Evolutionary conservation across 2,329 filamentous ascomycete species (phyloP).

Genomic region (Alternaria panax): DNA sequence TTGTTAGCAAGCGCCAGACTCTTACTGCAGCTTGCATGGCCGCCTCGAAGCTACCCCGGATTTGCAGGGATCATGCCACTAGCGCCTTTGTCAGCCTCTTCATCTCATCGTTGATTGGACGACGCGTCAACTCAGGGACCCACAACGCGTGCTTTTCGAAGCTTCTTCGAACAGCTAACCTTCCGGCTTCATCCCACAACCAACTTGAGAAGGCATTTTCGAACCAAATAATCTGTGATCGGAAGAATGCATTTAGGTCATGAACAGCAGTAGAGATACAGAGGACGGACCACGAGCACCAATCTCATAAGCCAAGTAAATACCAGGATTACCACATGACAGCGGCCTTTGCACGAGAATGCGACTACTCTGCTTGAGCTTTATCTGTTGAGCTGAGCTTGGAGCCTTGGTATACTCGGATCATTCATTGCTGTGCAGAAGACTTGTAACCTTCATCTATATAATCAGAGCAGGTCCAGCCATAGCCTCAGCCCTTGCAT

Average conservation of each 20-base stretch:
- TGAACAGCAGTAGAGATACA: no score
- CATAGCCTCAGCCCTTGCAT: not conserved
- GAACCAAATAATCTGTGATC: no score
- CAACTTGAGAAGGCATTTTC: not conserved
- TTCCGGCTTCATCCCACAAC: not conserved
- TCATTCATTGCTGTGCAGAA: not conserved
- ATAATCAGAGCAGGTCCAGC: not conserved
- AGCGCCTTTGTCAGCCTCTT: conserved; percentile 24
- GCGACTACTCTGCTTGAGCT: not conserved
- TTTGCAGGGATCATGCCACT: conserved; percentile 18
- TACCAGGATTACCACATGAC: not conserved
- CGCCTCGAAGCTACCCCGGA: conserved; percentile 26
- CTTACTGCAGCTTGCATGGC: conserved; percentile 7
- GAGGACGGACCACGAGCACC: not conserved
- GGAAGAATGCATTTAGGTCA: no score
- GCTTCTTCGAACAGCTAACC: not conserved
- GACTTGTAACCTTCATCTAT: not conserved
- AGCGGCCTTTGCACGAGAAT: not conserved
- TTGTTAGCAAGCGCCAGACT: conserved; percentile 1
- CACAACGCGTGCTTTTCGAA: not conserved
- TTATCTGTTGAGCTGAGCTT: not conserved
- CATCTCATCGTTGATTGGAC: conserved; percentile 17
- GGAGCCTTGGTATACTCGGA: not conserved
- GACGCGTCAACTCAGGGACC: not conserved
- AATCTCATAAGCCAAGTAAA: not conserved